phyloP scores from a whole-genome alignment of 495 filamentous ascomycete genomes.

The Acidomyces sp. region DNA sequence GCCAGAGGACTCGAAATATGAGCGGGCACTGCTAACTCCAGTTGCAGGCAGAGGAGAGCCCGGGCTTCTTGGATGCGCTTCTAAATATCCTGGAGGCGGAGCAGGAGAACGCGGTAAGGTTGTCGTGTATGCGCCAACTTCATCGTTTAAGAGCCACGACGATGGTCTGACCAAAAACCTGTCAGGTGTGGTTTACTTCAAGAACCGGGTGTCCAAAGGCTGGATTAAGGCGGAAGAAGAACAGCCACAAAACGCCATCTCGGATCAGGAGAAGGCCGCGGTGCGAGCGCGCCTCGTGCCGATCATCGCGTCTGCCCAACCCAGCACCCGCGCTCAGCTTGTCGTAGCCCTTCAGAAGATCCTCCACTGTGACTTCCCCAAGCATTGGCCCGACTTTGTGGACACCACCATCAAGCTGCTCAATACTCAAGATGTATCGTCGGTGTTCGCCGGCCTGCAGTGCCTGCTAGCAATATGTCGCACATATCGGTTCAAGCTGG shows the following conservation, averaged over 20 bases:
- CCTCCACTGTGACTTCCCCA: constrained; percentile 86
- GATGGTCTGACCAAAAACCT: constrained; percentile 16
- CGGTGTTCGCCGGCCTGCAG: constrained; percentile 84
- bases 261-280: constrained; percentile 76
- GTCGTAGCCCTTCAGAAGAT: constrained; percentile 91
- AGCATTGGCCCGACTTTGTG: constrained; percentile 84
- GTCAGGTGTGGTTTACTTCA: constrained; percentile 92
- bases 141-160: background rate
- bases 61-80: constrained; percentile 81
- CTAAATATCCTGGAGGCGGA: constrained; percentile 82
- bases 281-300: constrained; percentile 81
- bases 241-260: constrained; percentile 46
- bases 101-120: constrained; percentile 65
- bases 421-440: constrained; percentile 64
- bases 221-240: constrained; percentile 69
- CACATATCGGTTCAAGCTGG: constrained; percentile 83
- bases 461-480: constrained; percentile 87
- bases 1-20: no score
- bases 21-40: no score
- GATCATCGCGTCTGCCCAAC: constrained; percentile 64
- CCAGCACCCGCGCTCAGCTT: constrained; percentile 75
- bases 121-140: constrained; percentile 56
- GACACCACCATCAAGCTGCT: constrained; percentile 81
- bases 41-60: constrained; percentile 76
- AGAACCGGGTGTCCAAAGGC: constrained; percentile 84